Evolutionary conservation across 371 early-diverging fungal species (phyloP).

Genomic region (Phascolomyces articulosus): DNA sequence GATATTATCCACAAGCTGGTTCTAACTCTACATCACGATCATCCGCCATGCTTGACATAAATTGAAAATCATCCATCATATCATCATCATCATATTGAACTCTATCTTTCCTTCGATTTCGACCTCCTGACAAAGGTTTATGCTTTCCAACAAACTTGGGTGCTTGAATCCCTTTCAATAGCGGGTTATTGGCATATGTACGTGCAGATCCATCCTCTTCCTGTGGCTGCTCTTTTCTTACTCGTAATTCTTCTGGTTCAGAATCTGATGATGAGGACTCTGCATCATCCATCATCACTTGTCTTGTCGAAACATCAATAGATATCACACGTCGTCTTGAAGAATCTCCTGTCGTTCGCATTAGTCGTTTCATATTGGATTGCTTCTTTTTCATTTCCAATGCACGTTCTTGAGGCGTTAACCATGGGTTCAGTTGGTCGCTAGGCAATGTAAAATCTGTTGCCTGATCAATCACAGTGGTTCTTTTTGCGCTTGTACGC

Average conservation of each 20-base stretch:
- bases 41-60: conserved; percentile 28
- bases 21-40: conserved; percentile 21
- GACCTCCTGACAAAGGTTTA: conserved; percentile 12
- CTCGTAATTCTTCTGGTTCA: conserved; percentile 24
- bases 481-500: conserved; percentile 76
- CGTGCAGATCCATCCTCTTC: conserved; percentile 28
- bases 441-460: conserved; percentile 75
- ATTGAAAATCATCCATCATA: conserved; percentile 27
- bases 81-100: conserved; percentile 36
- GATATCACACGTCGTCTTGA: conserved; percentile 66
- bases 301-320: conserved; percentile 61
- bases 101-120: conserved; percentile 28
- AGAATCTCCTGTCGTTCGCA: conserved; percentile 34
- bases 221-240: neutral
- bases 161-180: conserved; percentile 33
- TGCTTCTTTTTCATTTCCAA: conserved; percentile 51
- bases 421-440: conserved; percentile 73
- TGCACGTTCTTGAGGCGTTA: conserved; percentile 77
- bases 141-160: conserved; percentile 40
- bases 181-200: conserved; percentile 48
- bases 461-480: conserved; percentile 74
- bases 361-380: conserved; percentile 50
- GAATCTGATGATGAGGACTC: conserved; percentile 21
- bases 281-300: conserved; percentile 52
- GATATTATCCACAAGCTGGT: conserved; percentile 8